Percentiles rank a stretch among this genome's conserved stretches.
phyloP scores from a whole-genome alignment of 1,284 basidiomycete genomes.

The Cutaneotrichosporon cutaneum region DNA sequence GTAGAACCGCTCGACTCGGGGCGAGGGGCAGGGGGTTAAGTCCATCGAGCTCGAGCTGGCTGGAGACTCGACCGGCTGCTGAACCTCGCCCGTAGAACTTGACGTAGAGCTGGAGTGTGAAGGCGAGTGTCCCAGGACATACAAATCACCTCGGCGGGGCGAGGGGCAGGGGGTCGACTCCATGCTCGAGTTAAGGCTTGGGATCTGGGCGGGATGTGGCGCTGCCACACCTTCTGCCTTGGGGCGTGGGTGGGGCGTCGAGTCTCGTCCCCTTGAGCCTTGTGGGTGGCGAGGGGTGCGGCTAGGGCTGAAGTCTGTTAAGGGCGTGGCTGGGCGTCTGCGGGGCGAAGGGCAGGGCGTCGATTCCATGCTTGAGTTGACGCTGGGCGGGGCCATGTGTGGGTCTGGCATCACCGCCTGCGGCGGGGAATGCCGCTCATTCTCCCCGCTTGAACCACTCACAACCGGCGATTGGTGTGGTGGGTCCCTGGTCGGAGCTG shows the following conservation, averaged over 20 bases:
- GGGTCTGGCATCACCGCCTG: no score
- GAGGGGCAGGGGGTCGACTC: background rate
- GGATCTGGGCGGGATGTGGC: background rate
- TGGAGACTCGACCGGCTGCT: background rate
- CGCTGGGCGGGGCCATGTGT: no score
- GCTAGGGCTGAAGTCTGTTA: no score
- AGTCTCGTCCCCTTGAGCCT: no score
- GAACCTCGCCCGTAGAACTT: background rate
- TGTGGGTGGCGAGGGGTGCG: no score
- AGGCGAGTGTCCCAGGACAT: no score
- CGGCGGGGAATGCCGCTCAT: no score
- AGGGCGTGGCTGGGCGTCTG: no score
- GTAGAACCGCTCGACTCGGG: background rate
- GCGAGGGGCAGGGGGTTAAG: background rate
- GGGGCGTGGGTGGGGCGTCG: no score
- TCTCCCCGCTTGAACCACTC: no score
- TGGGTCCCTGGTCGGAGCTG: no score
- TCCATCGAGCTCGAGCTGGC: background rate
- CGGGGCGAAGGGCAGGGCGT: background rate
- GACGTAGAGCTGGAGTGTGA: background rate
- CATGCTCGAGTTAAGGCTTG: background rate
- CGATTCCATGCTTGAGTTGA: background rate
- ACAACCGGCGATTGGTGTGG: no score
- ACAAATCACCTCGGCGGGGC: background rate
- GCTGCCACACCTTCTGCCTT: background rate